Evolutionary conservation across 2,329 filamentous ascomycete genomes (phyloP).

Genomic region (Xenoacremonium recifei): DNA sequence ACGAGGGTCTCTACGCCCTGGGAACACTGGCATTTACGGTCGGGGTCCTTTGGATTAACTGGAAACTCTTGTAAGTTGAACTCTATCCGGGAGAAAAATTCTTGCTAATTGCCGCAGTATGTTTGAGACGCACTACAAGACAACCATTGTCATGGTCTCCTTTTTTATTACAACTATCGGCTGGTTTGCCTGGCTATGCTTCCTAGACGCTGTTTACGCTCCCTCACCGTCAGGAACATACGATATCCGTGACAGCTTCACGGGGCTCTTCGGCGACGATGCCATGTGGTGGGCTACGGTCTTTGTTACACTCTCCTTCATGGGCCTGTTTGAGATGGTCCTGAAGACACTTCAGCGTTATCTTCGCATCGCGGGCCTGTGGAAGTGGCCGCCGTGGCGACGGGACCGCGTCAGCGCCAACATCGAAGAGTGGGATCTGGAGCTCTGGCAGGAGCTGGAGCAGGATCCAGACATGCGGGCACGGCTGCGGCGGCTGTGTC

Average conservation of each 20-base stretch:
- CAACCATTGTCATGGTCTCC: slow-evolving; percentile 57
- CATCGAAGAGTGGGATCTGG: slow-evolving; percentile 51
- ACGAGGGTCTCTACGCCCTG: slow-evolving; percentile 71
- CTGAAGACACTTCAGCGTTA: slow-evolving; percentile 50
- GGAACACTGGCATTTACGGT: slow-evolving; percentile 71
- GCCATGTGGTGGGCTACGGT: slow-evolving; percentile 73
- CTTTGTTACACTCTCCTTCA: slow-evolving; percentile 58
- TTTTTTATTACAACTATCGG: slow-evolving; percentile 61
- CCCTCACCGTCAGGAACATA: slow-evolving; percentile 52
- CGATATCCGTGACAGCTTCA: slow-evolving; percentile 66
- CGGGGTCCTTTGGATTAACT: slow-evolving; percentile 69
- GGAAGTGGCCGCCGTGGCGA: slow-evolving; percentile 46
- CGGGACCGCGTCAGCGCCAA: slow-evolving; percentile 32
- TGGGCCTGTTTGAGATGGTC: slow-evolving; percentile 64
- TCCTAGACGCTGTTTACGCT: slow-evolving; percentile 65
- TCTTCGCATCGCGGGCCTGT: slow-evolving; percentile 44
- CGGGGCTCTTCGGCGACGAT: slow-evolving; percentile 64
- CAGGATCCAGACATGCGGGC: slow-evolving; percentile 45
- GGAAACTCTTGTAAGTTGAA: slow-evolving; percentile 67
- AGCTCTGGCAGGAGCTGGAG: slow-evolving; percentile 59
- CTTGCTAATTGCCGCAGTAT: slow-evolving; percentile 41
- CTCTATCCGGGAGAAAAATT: no score
- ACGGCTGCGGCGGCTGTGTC: slow-evolving; percentile 40
- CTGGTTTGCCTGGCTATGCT: slow-evolving; percentile 73
- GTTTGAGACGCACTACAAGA: slow-evolving; percentile 77